phyloP scores from a whole-genome alignment of 1,139 yeast species.

The Geotrichum fermentans region DNA sequence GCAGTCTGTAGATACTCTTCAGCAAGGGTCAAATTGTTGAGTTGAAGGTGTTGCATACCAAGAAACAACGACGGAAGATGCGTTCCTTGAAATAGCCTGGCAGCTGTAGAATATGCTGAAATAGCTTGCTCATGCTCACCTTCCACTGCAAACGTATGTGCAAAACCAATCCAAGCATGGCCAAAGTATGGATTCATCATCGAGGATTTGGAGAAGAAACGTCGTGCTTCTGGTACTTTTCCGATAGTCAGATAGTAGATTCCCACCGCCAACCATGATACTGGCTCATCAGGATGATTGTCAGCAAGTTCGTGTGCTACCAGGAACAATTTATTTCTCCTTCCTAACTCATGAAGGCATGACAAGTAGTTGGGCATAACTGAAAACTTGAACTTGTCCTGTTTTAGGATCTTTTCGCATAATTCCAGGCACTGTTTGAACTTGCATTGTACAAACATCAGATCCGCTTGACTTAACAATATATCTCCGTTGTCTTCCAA shows the following conservation, averaged over 20 bases:
- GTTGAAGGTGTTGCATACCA: constrained; percentile 93
- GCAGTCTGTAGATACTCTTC: constrained; percentile 81
- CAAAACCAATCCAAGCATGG: constrained; percentile 97
- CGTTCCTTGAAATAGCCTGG: constrained; percentile 88
- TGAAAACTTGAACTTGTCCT: constrained; percentile 69
- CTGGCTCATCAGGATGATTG: constrained; percentile 71
- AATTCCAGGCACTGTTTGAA: constrained; percentile 70
- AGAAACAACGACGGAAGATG: constrained; percentile 85
- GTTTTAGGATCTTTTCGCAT: constrained; percentile 58
- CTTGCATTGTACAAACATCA: constrained; percentile 69
- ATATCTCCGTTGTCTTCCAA: constrained; percentile 67
- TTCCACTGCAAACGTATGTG: constrained; percentile 95
- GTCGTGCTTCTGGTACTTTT: constrained; percentile 76
- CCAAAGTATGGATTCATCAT: constrained; percentile 85
- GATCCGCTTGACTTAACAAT: constrained; percentile 64
- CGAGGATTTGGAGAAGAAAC: constrained; percentile 85
- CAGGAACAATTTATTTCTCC: constrained; percentile 72
- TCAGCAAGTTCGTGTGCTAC: constrained; percentile 86
- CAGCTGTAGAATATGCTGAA: constrained; percentile 94
- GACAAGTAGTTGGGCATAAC: constrained; percentile 72
- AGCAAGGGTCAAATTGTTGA: constrained; percentile 76
- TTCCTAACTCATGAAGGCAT: constrained; percentile 80
- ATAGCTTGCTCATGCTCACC: constrained; percentile 99
- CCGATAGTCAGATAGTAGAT: constrained; percentile 76
- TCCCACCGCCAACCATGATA: constrained; percentile 92